Evolutionary conservation across 129 eudicot genomes (phyloP), one percentile per base, ranked within the genome.

Genomic region (Pulicaria dysenterica): DNA sequence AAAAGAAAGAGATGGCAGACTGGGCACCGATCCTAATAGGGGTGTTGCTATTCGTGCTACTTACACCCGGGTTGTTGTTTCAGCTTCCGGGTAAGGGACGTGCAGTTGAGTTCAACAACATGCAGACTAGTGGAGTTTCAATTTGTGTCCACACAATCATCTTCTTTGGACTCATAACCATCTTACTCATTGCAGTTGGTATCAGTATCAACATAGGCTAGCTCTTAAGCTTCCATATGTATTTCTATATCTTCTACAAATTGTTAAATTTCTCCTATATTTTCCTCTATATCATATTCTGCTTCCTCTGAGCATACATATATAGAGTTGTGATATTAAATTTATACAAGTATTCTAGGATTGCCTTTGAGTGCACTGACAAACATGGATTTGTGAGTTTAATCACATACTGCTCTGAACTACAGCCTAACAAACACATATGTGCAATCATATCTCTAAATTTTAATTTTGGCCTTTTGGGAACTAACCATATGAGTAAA

Each of bases 41-140:
- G 40, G 85, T 81, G 61, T 81, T 87, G 63, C 80, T 87, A 6
- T 87, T 87, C 36, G 85, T 87, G 55, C 40, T 87, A 12, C 61
- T 88, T 48, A 65, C 82, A 0, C 94, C 94, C 10, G 94, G 90
- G 44, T 82, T 88, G 8, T 77, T 88, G 70, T 85, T 88, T 67
- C 94, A 88, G 71, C 82, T 88, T 42, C 94, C 94, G 0, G 83
- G 86, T 13, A 76, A 73, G 66, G 65, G 70, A 2, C 80, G 85
- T 58, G 87, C 78, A 6, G 70, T 87, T 11, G 93, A 84, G 85
- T 84, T 87, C 44, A 62, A 51, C 55, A 87, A 84, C 76, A 70
- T 88, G 78, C 90, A 77, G 81, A 88, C 94, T 0, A 88, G 94
- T 12, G 94, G 94, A 24, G 80, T 84, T 42, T 84, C 94, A 41